These are phyloP conservation scores for Leccinum fallax DNA, from an alignment of 1,284 basidiomycete genomes.

Conservation along the genomic window DNA sequence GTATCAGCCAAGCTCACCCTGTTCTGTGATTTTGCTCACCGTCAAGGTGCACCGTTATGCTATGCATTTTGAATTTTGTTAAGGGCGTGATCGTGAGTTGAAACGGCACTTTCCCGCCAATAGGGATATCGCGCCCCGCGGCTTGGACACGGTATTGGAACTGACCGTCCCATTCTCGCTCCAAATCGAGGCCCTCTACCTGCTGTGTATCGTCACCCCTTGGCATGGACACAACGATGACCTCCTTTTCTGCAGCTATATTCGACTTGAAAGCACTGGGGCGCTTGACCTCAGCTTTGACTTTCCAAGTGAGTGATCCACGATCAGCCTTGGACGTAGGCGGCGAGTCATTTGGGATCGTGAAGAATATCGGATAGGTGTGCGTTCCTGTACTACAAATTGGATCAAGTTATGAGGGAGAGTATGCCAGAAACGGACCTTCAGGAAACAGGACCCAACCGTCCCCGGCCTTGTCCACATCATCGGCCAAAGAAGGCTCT, in stretches of 20 bases:
- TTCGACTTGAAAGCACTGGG: conserved; percentile 83
- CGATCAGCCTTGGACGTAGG: conserved; percentile 81
- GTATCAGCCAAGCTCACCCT: conserved; percentile 1
- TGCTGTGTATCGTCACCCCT: conserved; percentile 54
- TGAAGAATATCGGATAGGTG: conserved; percentile 92
- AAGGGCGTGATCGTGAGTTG: conserved; percentile 85
- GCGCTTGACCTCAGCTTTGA: conserved; percentile 86
- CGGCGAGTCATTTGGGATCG: conserved; percentile 80
- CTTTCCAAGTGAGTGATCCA: conserved; percentile 79
- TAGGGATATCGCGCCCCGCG: conserved; percentile 78
- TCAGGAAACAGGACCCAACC: conserved; percentile 92
- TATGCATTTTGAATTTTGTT: conserved; percentile 82
- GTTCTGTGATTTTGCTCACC: conserved; percentile 49
- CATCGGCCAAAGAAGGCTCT: conserved; percentile 40
- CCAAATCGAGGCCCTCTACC: conserved; percentile 82
- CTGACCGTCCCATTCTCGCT: conserved; percentile 91
- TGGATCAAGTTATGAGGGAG: conserved; percentile 3
- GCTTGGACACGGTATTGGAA: conserved; percentile 85
- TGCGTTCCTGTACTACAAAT: conserved; percentile 67
- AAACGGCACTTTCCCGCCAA: conserved; percentile 84
- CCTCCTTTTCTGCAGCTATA: conserved; percentile 70
- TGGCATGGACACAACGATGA: conserved; percentile 78
- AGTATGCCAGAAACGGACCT: conserved; percentile 50
- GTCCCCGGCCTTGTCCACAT: conserved; percentile 43
- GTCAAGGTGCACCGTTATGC: conserved; percentile 79